Evolutionary conservation across 2,329 filamentous ascomycete genomes (phyloP).

Genomic region (Trichoderma atrobrunneum): DNA sequence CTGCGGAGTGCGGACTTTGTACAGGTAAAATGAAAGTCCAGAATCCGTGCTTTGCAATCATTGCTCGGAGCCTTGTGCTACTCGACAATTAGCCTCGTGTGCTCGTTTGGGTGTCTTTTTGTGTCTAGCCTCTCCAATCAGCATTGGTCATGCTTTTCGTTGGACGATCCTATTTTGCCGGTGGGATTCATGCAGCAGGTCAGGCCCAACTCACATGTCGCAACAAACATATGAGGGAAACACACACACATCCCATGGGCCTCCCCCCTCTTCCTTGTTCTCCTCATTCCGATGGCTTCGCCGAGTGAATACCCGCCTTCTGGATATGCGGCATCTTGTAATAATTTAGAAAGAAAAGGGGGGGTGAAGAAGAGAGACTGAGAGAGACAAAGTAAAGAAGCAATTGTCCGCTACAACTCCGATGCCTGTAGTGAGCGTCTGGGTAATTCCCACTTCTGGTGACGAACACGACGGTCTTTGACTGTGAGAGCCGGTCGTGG

Average conservation of each 20-base stretch:
- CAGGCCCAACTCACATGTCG: not conserved
- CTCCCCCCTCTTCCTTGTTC: not conserved
- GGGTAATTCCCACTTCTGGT: not conserved
- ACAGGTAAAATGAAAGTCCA: not conserved
- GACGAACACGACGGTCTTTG: not conserved
- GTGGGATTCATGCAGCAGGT: constrained; percentile 3
- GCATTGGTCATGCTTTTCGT: not conserved
- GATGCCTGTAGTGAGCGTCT: not conserved
- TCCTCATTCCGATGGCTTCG: not conserved
- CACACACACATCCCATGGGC: not conserved
- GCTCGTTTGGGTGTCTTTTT: not conserved
- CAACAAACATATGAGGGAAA: not conserved
- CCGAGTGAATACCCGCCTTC: not conserved
- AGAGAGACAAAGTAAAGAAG: not conserved
- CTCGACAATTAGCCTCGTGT: not conserved
- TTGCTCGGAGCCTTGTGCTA: not conserved
- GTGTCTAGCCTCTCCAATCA: not conserved
- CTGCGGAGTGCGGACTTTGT: not conserved
- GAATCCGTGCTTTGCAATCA: not conserved
- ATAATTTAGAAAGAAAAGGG: not conserved
- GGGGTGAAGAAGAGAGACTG: not conserved
- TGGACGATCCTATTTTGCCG: not conserved
- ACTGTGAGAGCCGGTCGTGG: not conserved
- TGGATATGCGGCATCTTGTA: not conserved
- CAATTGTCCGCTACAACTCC: not conserved